phyloP scores from a whole-genome alignment of 345 rosid genomes.

The Eucalyptus leucophloia region DNA sequence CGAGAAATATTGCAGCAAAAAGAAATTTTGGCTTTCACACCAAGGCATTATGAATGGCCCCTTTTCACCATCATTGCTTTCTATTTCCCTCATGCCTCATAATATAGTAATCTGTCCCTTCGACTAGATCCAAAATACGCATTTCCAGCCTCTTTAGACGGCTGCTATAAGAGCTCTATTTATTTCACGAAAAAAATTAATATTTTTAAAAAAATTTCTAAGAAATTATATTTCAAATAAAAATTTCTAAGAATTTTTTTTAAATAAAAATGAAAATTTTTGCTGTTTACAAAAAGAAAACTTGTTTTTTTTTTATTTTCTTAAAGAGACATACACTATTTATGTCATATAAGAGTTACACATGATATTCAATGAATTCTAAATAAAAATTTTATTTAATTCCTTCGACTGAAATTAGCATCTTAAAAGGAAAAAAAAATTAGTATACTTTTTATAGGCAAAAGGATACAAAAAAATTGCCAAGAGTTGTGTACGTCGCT shows the following conservation, averaged over 20 bases:
- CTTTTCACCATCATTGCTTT: neutral
- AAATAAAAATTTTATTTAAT: neutral
- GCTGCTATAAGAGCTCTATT: neutral
- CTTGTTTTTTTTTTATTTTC: neutral
- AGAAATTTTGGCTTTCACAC: neutral
- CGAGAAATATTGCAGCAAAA: neutral
- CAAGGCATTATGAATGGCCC: neutral
- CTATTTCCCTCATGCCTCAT: neutral
- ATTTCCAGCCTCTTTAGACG: neutral
- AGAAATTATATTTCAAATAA: no score
- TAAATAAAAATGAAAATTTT: neutral
- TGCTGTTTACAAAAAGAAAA: neutral
- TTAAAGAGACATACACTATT: neutral
- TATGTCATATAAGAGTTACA: neutral
- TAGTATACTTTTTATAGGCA: neutral
- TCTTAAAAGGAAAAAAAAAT: neutral
- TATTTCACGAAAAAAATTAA: neutral
- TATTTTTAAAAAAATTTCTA: neutral
- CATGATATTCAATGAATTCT: neutral
- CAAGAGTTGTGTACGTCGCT: accelerated
- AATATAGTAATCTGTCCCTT: neutral
- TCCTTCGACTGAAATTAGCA: neutral
- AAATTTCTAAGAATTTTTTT: no score
- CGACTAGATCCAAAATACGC: neutral
- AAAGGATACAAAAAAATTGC: no score